Evolutionary conservation across 495 filamentous ascomycete species (phyloP), one percentile per base, ranked within the genome.

Genomic region (Lentithecium fluviatile): DNA sequence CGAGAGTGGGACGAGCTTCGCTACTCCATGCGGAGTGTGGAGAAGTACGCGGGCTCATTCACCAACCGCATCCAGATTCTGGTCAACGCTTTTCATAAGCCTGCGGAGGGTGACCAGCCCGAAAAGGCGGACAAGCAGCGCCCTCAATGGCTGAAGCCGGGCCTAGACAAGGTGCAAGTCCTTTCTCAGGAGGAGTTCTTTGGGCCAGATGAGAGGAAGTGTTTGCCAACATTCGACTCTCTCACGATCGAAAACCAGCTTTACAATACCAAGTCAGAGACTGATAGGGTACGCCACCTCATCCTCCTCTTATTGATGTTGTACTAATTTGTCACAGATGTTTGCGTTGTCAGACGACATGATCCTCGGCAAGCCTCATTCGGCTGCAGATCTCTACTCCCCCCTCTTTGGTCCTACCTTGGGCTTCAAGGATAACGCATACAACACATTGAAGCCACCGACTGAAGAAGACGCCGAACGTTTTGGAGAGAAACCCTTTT

Each of bases 341-440:
- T 71, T 76, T 20, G 75, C 74, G 19, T 64, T 77, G 34, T 77
- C 75, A 4, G 75, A 77, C 48, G 75, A 77, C 60, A 77, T 77
- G 75, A 66, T 77, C 46, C 58, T 77, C 1, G 75, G 75, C 1
- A 75, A 69, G 62, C 62, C 62, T 12, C 75, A 77, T 57, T 65
- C 73, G 1, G 74, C 75, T 4, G 73, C 75, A 11, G 75, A 77
- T 48, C 66, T 77, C 21, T 76, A 74, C 63, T 77, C 75, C 5
- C 75, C 75, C 2, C 62, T 77, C 7, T 77, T 77, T 50, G 75
- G 75, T 2, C 74, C 70, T 7, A 70, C 69, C 1, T 71, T 77
- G 69, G 75, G 71, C 1, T 77, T 77, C 68, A 77, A 77, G 46
- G 51, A 58, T 29, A 74, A 76, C 37, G 61, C 61, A 23, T 77